Conservation (phyloP, 2,329 filamentous ascomycete species). For the Botryotinia calthae region DNA sequence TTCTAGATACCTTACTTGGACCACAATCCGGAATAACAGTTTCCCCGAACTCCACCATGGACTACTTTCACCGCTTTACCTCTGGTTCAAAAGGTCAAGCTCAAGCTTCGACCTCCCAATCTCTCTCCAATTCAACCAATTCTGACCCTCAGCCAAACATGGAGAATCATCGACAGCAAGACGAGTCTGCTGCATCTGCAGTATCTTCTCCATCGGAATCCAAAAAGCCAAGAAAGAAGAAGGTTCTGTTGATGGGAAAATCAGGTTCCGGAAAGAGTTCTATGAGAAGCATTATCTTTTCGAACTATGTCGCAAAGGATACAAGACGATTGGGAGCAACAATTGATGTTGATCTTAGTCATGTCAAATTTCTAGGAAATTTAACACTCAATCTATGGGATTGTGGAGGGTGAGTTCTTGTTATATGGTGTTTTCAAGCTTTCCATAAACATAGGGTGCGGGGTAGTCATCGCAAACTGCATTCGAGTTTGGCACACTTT, state of each 20-base stretch:
- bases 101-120: neutral
- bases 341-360: slow-evolving; percentile 96
- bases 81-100: slow-evolving; percentile 9
- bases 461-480: neutral
- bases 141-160: slow-evolving; percentile 13
- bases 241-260: slow-evolving; percentile 89
- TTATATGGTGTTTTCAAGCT: neutral
- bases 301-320: slow-evolving; percentile 96
- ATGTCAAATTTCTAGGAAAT: slow-evolving; percentile 98
- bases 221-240: slow-evolving; percentile 74
- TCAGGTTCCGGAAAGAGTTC: slow-evolving; percentile 96
- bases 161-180: slow-evolving; percentile 17
- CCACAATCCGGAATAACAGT: neutral
- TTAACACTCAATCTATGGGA: slow-evolving; percentile 98
- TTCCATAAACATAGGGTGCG: slow-evolving; percentile 3
- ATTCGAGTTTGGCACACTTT: slow-evolving; percentile 4
- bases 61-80: slow-evolving; percentile 11
- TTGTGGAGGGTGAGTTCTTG: slow-evolving; percentile 71
- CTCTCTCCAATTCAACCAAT: neutral
- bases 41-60: slow-evolving; percentile 3
- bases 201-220: slow-evolving; percentile 21
- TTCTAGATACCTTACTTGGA: neutral
- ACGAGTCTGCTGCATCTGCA: slow-evolving; percentile 14
- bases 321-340: slow-evolving; percentile 90
- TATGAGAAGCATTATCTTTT: slow-evolving; percentile 98